Percentiles rank a stretch among this genome's conserved stretches.
These are phyloP conservation scores for Boletellus deceptivus DNA, from an alignment of 1,284 basidiomycete genomes.

Conservation along the genomic window DNA sequence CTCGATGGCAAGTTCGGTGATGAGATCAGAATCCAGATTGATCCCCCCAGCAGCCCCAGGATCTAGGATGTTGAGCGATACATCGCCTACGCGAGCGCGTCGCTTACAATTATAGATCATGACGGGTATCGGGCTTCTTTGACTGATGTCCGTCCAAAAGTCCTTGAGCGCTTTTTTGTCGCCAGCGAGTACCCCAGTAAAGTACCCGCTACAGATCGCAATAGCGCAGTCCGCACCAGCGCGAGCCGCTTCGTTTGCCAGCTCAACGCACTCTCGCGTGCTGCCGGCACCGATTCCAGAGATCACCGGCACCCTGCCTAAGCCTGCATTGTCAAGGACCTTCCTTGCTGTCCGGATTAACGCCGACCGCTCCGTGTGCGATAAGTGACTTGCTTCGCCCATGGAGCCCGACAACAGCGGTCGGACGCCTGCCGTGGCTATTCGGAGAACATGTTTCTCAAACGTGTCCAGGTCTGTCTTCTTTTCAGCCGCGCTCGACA, in stretches of 20 bases:
- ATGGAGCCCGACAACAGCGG: constrained; percentile 83
- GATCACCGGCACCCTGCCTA: constrained; percentile 66
- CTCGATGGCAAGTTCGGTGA: constrained; percentile 73
- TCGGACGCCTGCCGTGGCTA: constrained; percentile 70
- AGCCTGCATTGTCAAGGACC: constrained; percentile 67
- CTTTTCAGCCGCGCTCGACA: constrained; percentile 2
- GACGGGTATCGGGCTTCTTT: constrained; percentile 80
- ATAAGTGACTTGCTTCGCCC: constrained; percentile 82
- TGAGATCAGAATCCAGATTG: constrained; percentile 83
- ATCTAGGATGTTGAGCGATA: constrained; percentile 41
- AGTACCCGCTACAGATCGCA: constrained; percentile 86
- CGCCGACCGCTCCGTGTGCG: constrained; percentile 65
- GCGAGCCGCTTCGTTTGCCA: constrained; percentile 70
- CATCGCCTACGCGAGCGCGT: neutral
- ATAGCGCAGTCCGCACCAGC: constrained; percentile 85
- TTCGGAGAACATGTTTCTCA: constrained; percentile 67
- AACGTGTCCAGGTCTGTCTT: constrained; percentile 70
- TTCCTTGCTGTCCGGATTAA: constrained; percentile 73
- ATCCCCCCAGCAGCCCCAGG: constrained; percentile 83
- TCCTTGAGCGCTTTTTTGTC: constrained; percentile 70
- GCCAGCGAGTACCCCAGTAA: constrained; percentile 65
- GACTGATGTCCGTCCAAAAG: constrained; percentile 76
- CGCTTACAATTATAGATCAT: constrained; percentile 87
- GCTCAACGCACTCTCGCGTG: constrained; percentile 76
- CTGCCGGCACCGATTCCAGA: constrained; percentile 82